Evolutionary conservation across 139 green algal species (phyloP), one percentile per base, ranked within the genome.

Genomic region (Chlamydomonas applanata): DNA sequence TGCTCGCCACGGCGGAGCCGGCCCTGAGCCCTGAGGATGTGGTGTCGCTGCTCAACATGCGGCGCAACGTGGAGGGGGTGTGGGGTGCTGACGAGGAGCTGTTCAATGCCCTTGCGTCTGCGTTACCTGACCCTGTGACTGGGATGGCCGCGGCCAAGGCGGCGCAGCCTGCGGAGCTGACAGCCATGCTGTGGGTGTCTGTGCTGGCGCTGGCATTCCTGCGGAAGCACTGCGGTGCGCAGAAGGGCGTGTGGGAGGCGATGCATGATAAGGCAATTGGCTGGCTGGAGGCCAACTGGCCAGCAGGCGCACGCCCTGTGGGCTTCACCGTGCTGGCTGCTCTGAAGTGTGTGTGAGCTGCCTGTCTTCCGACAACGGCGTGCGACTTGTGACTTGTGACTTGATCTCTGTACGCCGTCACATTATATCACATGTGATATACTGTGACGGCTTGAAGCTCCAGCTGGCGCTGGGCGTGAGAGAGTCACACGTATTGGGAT

Each of bases 161-260:
- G 40, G 40, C 40, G 11, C 40, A 49, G 40, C 40, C 53, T 9
- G 53, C 53, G 9, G 53, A 62, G 53, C 59, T 66, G 20, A 16
- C 59, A 4, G 20, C 11, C 59, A 4, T 19, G 20, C 59, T 35
- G 59, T 66, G 59, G 59, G 59, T 27, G 25, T 22, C 59, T 20
- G 59, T 66, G 59, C 59, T 66, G 20, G 59, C 59, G 25, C 59
- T 66, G 20, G 59, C 59, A 4, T 66, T 66, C 59, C 59, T 66
- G 59, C 59, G 59, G n/a, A 66, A 66, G 59, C 59, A 66, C 59
- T 66, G 59, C 27, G 59, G n/a, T 3, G 59, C n/a, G 25, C 25
- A 66, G 59, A n/a, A 27, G 25, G 27, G 25, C n/a, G 59, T 27
- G 59, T 66, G 59, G 59, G 59, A 66, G 20, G 59, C 4, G 25